These are phyloP conservation scores for Trichoderma gamsii DNA, from an alignment of 495 filamentous ascomycete genomes.

Conservation along the genomic window DNA sequence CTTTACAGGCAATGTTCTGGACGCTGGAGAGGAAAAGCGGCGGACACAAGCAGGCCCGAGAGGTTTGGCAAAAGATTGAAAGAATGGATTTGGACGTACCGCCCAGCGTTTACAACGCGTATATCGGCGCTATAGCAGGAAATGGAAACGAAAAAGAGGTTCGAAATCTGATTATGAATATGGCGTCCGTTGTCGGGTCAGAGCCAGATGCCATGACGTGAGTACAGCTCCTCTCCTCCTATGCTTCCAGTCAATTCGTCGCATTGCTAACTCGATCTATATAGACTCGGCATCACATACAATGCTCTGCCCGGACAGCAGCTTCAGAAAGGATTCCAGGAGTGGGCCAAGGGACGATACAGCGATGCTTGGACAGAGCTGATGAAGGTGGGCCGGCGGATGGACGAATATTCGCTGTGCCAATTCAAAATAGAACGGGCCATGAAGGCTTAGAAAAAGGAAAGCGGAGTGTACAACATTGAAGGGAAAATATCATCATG, in stretches of 20 bases:
- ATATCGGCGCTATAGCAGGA: conserved; percentile 66
- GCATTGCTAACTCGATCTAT: conserved; percentile 17
- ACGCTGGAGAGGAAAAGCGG: conserved; percentile 60
- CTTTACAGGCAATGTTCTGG: conserved; percentile 70
- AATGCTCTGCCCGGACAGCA: conserved; percentile 58
- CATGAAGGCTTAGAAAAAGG: conserved; percentile 28
- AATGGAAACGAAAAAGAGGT: conserved; percentile 62
- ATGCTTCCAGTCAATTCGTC: neutral
- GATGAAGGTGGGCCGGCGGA: conserved; percentile 37
- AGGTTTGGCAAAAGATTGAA: conserved; percentile 69
- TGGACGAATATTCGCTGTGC: conserved; percentile 32
- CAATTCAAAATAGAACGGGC: conserved; percentile 39
- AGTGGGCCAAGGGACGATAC: conserved; percentile 63
- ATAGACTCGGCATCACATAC: conserved; percentile 61
- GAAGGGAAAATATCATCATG: conserved; percentile 9
- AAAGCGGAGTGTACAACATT: conserved; percentile 10
- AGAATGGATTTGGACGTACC: conserved; percentile 72
- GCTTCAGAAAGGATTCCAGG: conserved; percentile 60
- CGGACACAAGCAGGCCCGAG: conserved; percentile 58
- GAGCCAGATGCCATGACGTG: conserved; percentile 63
- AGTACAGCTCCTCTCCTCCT: conserved; percentile 34
- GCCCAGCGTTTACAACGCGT: conserved; percentile 61
- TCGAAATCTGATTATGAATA: conserved; percentile 54
- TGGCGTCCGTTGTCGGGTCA: conserved; percentile 58
- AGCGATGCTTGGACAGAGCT: conserved; percentile 63